Base-by-base conservation (phyloP, 1,284 basidiomycete species). In the Anthracocystis walkeri region DNA sequence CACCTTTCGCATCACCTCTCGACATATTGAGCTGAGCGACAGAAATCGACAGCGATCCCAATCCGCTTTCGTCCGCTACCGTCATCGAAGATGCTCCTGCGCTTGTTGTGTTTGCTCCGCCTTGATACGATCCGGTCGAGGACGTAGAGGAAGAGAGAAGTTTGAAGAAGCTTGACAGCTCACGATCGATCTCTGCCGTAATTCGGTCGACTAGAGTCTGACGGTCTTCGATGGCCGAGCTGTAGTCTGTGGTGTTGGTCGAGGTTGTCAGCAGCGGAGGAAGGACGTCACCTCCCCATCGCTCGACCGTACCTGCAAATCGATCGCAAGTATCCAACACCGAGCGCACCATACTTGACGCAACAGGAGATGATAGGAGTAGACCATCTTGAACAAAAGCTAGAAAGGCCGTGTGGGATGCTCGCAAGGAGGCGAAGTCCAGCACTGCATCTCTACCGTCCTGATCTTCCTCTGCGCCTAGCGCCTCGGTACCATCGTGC, bases 231-330 rank as follows among this genome's bases (percentile, higher is more conserved):
- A 94, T 91, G 2, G 54, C 42, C 3, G 48, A 88, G 91, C 87
- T 42, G 87, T 87, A 4, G 91, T 93, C 89, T 60, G 16, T 27
- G 8, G 21, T n/a, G 2, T 16, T 89, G 87, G 51, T 92, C 6
- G 57, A 33, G 21, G 54, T 51, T 14, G 58, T 90, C 42, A 95
- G 86, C 45, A 95, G 87, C 0, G 91, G 92, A 11, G 94, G 94
- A 1, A 95, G 87, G 3, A 95, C 90, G 81, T 95, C 93, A 0
- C 93, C 94, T n/a, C 92, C 92, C 94, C 94, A 96, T 51, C 93
- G 87, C 85, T 95, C 93, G 0, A 95, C 89, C 65, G 93, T 89
- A 8, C 90, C 91, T 79, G 64, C 70, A 35, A 96, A 93, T 8
- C 90, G 88, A 82, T 93, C 92, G 83, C 93, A 95, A 3, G 91